Conservation (phyloP, 2,329 filamentous ascomycete genomes). For the Microdochium bolleyi region DNA sequence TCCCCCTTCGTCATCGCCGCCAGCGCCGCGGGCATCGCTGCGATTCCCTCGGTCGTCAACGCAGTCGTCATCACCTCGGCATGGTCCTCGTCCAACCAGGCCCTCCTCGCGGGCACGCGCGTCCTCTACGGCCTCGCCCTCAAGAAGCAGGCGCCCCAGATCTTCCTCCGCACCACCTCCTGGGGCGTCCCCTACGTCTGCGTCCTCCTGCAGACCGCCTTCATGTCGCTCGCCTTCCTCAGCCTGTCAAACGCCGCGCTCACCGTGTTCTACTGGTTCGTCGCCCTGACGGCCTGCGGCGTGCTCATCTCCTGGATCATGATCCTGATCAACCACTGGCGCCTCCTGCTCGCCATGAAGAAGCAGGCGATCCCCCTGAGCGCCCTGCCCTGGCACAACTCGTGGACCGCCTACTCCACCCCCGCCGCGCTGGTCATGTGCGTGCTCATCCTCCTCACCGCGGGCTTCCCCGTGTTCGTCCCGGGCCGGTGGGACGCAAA, state of each 20-base stretch:
- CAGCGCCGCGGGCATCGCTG: constrained; percentile 56
- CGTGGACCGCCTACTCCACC: constrained; percentile 56
- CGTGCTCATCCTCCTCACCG: constrained; percentile 59
- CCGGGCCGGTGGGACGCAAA: constrained; percentile 48
- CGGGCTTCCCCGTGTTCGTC: constrained; percentile 58
- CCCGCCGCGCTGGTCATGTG: constrained; percentile 51
- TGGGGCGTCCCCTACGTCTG: constrained; percentile 50
- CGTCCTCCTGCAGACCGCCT: constrained; percentile 42
- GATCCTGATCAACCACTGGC: constrained; percentile 52
- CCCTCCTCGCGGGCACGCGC: constrained; percentile 50
- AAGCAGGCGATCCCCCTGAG: constrained; percentile 41
- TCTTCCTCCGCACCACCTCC: constrained; percentile 44
- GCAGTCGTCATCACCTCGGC: constrained; percentile 67
- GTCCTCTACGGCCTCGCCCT: constrained; percentile 52
- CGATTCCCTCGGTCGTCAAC: constrained; percentile 66
- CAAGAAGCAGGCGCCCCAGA: constrained; percentile 47
- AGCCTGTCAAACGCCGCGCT: constrained; percentile 47
- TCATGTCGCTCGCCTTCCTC: constrained; percentile 52
- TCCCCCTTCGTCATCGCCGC: constrained; percentile 66
- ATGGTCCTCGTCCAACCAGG: constrained; percentile 62
- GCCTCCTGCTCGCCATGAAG: constrained; percentile 44
- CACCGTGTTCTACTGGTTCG: constrained; percentile 59
- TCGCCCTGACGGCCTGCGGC: constrained; percentile 52
- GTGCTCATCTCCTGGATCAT: constrained; percentile 56
- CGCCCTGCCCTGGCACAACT: constrained; percentile 54